Evolutionary conservation across 441 rosid species (phyloP), one percentile per base, ranked within the genome.

Genomic region (Pelargonium cotyledonis): DNA sequence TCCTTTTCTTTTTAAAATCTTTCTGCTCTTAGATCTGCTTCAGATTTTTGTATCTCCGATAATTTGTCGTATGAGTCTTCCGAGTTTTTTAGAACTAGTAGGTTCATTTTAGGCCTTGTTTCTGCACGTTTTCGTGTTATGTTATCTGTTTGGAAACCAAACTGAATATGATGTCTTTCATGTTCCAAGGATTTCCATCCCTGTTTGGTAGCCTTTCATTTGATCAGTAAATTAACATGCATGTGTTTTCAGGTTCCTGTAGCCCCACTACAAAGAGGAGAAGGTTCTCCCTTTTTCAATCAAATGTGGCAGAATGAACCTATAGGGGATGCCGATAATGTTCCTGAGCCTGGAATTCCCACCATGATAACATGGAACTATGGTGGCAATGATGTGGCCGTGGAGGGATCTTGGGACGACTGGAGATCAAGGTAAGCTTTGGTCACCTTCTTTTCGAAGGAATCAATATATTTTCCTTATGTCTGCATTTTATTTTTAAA

Each of bases 401-500:
- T 94, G 38, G 90, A 88, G 83, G 99, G 99, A 67, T 91, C 97
- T 44, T 91, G 99, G 99, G 97, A 94, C 79, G 84, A 81, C 61
- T 94, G 97, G 91, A 81, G 73, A 66, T 84, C 96, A 55, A 89
- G 88, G 99, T 88, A 70, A 63, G 72, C 23, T 76, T 63, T 15
- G 1, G 35, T 57, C 12, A 7, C 63, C 57, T 70, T 44, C 15
- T 63, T 58, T 1, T 26, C 41, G 53, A 10, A 60, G 15, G 35
- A 21, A 19, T 35, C 18, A 49, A 14, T 19, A 18, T 4, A 14
- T 46, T 49, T 49, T 49, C 15, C 3, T 12, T 12, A 47, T 10
- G 4, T 12, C 55, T 10, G 55, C 55, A 47, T 47, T 47, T 47
- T 23, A 19, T 40, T 4, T 3, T 21, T 5, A 61, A 69, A 40